Base-by-base conservation (phyloP, 1,139 yeast genomes). In the Scheffersomyces parashehatae region DNA sequence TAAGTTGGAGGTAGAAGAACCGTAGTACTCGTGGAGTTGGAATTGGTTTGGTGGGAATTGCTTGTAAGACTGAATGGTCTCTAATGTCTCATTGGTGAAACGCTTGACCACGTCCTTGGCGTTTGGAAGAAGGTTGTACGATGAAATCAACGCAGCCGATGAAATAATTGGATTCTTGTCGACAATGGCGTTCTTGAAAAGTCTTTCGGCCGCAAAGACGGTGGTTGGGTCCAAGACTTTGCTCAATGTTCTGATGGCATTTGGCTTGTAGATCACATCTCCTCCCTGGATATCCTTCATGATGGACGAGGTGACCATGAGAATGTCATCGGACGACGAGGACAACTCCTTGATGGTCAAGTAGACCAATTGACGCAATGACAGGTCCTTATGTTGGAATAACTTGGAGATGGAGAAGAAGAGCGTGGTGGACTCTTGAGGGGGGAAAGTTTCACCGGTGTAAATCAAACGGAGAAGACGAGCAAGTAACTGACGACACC, bases 201-300 rank as follows among this genome's bases (percentile, higher is more conserved):
- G 76, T 61, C 99, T 81, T 70, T 93, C 99, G 42, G 96, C 89
- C 29, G 96, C 90, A 54, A 90, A 93, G 35, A 95, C 96, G 8
- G 96, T 91, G 38, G 96, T 81, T 31, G 91, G 87, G 63, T 93
- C 99, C 60, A 95, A 79, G 37, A 93, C 96, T 56, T 95, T 81
- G 15, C 91, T 82, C 56, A 93, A 78, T 0, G 99, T 88, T 63
- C 99, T 83, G 54, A 93, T 87, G 29, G 99, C 98, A 64, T 93
- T 87, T 45, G 99, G 97, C 62, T 91, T 89, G 68, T 86, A 90
- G 47, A 90, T 75, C 51, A 82, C 75, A 51, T 89, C 96, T 52
- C 91, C 91, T 48, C 85, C 84, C 69, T 95, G 97, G 47, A 93
- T 88, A 69, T 93, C 99, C 71, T 91, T 91, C 97, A 93, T 95